phyloP scores from a whole-genome alignment of 257 asterid species.

The Cynanchum wilfordii region DNA sequence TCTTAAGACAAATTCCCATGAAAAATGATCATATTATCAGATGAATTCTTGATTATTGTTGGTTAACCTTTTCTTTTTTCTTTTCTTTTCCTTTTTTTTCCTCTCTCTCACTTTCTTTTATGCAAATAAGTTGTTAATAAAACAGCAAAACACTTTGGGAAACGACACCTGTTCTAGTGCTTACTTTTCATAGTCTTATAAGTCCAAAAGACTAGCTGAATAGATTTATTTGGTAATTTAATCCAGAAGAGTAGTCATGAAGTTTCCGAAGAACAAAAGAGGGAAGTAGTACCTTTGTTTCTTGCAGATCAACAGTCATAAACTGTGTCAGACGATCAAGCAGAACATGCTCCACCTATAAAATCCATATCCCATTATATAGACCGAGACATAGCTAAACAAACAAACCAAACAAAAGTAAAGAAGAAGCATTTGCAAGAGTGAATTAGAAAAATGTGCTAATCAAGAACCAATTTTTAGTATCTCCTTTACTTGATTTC shows the following conservation, averaged over 20 bases:
- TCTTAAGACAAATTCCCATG: background rate
- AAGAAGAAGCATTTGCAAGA: background rate
- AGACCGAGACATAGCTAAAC: slow-evolving; percentile 4
- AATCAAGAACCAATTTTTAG: background rate
- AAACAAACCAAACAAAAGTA: background rate
- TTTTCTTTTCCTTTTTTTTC: no score
- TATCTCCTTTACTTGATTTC: background rate
- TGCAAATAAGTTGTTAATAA: background rate
- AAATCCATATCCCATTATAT: slow-evolving; percentile 16
- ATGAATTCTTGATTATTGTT: background rate
- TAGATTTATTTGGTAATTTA: background rate
- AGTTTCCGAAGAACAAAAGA: background rate
- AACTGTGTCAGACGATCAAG: slow-evolving; percentile 88
- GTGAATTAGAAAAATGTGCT: background rate
- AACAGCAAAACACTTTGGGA: background rate
- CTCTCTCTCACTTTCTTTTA: background rate
- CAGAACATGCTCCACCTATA: slow-evolving; percentile 95
- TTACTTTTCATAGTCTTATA: background rate
- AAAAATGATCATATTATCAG: no score
- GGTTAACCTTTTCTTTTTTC: no score
- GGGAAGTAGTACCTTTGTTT: slow-evolving; percentile 63
- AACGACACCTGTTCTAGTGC: background rate
- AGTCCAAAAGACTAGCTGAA: background rate
- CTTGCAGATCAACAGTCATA: slow-evolving; percentile 81
- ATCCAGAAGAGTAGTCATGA: background rate